phyloP scores from a whole-genome alignment of 441 rosid genomes.

The Populus hybrid region DNA sequence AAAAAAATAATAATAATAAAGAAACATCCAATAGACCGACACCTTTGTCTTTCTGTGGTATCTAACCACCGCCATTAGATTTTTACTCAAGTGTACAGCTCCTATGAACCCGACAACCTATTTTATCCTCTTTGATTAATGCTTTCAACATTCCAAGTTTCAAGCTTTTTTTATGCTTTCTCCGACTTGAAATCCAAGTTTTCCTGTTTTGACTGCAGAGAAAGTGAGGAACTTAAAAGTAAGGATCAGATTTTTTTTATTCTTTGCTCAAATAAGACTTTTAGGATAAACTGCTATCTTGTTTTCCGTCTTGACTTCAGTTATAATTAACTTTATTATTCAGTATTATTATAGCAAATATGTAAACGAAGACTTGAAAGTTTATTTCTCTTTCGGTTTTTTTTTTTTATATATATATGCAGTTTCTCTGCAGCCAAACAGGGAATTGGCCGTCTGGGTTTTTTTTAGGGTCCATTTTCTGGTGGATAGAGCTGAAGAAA shows the following conservation, averaged over 20 bases:
- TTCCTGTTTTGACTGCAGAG: background rate
- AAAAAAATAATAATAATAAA: background rate
- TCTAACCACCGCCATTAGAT: background rate
- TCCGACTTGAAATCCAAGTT: background rate
- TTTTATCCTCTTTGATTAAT: background rate
- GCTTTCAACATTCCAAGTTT: background rate
- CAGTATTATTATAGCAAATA: background rate
- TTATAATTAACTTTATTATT: too few species aligned
- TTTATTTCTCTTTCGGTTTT: background rate
- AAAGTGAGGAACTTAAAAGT: background rate
- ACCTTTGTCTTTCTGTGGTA: background rate
- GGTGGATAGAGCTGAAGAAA: slow-evolving; percentile 16
- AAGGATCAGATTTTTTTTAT: background rate
- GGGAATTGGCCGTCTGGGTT: background rate
- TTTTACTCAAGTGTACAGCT: background rate
- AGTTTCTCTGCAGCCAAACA: slow-evolving; percentile 7
- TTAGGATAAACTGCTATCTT: background rate
- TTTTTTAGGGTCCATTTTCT: background rate
- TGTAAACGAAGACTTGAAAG: background rate
- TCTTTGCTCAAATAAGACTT: background rate
- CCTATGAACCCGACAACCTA: background rate
- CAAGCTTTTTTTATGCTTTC: background rate
- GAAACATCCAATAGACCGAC: background rate
- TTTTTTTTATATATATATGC: background rate
- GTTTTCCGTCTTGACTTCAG: too few species aligned